Evolutionary conservation across 345 rosid genomes (phyloP).

Genomic region (Pistacia atlantica): DNA sequence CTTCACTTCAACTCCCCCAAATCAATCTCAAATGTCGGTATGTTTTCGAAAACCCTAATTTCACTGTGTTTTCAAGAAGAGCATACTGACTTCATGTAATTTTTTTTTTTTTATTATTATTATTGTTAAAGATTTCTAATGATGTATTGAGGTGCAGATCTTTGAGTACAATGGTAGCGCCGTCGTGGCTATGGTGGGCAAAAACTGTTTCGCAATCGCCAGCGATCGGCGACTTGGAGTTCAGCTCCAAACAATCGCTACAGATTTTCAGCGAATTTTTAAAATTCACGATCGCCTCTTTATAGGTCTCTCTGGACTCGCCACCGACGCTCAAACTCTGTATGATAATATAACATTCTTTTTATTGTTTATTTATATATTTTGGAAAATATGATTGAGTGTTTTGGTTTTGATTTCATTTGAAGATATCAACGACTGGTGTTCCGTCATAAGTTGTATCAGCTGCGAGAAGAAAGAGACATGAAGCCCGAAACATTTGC

Average conservation of each 20-base stretch:
- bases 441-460: conserved; percentile 86
- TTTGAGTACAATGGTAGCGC: conserved; percentile 99
- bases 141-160: conserved; percentile 51
- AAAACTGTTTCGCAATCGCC: conserved; percentile 98
- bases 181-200: conserved; percentile 97
- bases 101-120: background rate
- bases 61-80: too few species aligned
- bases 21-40: conserved; percentile 4
- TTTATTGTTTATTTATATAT: background rate
- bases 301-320: conserved; percentile 93
- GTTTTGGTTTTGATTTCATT: conserved; percentile 9
- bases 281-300: conserved; percentile 85
- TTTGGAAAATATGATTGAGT: background rate
- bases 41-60: conserved; percentile 6
- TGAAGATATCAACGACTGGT: conserved; percentile 89
- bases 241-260: conserved; percentile 94
- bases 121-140: background rate
- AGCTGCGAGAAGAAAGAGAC: conserved; percentile 95
- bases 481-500: conserved; percentile 99
- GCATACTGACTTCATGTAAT: background rate
- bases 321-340: conserved; percentile 93
- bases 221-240: conserved; percentile 94
- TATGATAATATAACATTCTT: conserved; percentile 17
- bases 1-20: background rate
- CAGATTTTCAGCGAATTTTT: conserved; percentile 85